A percentile compares a stretch with the other conserved stretches of the same genome.
These are phyloP conservation scores for Helianthus annuus DNA, from an alignment of 129 eudicot species.

Conservation along the genomic window DNA sequence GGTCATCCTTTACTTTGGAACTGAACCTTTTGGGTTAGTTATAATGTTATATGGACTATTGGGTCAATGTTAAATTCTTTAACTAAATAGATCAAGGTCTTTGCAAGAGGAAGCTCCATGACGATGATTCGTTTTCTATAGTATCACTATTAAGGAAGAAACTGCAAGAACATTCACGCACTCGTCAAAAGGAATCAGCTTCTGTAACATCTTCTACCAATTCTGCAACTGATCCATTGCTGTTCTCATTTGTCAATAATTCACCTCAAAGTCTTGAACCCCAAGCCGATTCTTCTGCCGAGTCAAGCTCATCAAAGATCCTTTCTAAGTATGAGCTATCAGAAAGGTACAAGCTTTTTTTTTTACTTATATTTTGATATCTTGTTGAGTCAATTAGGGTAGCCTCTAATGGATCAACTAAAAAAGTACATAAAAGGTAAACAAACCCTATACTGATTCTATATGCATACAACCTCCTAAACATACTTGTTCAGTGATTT, in stretches of 20 bases:
- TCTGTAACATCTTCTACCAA: slow-evolving; percentile 44
- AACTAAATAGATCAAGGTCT: slow-evolving; percentile 46
- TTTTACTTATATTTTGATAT: background rate
- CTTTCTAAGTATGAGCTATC: slow-evolving; percentile 24
- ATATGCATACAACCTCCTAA: slow-evolving; percentile 4
- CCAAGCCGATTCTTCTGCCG: slow-evolving; percentile 31
- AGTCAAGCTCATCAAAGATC: slow-evolving; percentile 35
- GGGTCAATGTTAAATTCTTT: slow-evolving; percentile 40
- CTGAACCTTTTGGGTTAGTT: background rate
- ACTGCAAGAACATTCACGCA: slow-evolving; percentile 45
- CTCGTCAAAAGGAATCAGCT: slow-evolving; percentile 41
- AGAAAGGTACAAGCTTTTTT: slow-evolving; percentile 44
- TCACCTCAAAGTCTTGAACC: slow-evolving; percentile 36
- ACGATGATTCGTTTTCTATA: slow-evolving; percentile 46
- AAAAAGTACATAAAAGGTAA: background rate
- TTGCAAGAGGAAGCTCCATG: slow-evolving; percentile 41
- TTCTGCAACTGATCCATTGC: slow-evolving; percentile 51
- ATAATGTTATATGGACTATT: background rate
- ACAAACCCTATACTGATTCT: background rate
- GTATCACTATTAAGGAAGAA: slow-evolving; percentile 52
- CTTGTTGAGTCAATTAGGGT: background rate
- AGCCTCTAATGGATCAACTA: background rate
- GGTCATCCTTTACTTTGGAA: background rate
- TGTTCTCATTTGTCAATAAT: slow-evolving; percentile 52
- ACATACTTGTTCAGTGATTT: background rate